phyloP scores from a whole-genome alignment of 2,329 filamentous ascomycete genomes.

The Fusarium longipes region DNA sequence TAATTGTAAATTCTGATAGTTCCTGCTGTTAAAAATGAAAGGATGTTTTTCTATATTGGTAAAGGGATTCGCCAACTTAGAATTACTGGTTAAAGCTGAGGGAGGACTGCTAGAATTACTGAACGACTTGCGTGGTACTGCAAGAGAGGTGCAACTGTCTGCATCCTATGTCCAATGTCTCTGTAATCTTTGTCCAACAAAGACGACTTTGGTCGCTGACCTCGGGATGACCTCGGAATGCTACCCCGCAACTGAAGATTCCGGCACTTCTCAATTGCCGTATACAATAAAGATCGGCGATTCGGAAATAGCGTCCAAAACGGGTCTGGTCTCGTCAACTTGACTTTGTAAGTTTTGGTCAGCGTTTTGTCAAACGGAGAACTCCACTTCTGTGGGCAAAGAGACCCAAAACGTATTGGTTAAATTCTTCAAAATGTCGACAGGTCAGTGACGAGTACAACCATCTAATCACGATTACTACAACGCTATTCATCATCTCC shows the following conservation, averaged over 20 bases:
- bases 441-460: not conserved
- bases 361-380: not conserved
- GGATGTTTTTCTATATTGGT: no score
- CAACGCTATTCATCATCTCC: no score
- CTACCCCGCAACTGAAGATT: not conserved
- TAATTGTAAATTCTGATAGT: not conserved
- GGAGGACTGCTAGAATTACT: no score
- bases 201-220: no score
- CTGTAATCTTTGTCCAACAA: no score
- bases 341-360: slow-evolving; percentile 7
- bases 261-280: slow-evolving; percentile 7
- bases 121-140: no score
- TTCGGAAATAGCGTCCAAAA: slow-evolving; percentile 3
- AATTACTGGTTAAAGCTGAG: no score
- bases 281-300: not conserved
- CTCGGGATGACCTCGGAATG: not conserved
- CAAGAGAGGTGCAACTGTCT: no score
- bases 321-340: not conserved
- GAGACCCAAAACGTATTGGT: not conserved
- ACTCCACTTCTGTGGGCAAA: not conserved
- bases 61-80: no score
- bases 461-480: fast-evolving
- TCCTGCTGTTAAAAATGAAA: not conserved
- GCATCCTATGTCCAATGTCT: no score
- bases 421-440: not conserved